Base-by-base conservation (phyloP, 768 basidiomycete genomes). In the Leccinum aurantiacum region DNA sequence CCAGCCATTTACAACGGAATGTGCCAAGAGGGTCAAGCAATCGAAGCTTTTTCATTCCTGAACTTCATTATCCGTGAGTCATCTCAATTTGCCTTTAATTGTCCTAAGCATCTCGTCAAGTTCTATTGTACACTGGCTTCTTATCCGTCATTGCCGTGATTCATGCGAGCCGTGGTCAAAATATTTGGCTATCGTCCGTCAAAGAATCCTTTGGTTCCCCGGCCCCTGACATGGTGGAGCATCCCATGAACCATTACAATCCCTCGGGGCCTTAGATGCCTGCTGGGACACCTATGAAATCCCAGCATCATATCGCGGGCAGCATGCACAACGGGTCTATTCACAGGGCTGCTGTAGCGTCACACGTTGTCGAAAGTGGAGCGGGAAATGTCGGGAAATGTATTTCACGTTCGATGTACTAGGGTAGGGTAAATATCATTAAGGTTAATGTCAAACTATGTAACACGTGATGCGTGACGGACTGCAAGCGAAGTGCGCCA, bases 11-110 rank as follows among this genome's bases (percentile, higher is more conserved):
- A 1, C 24, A 57, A 57, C 31, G 51, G 56, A 33, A 53, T 58
- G 41, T 78, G 78, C 57, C 60, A 62, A 19, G 67, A 79, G 55
- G 27, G 62, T 33, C 68, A 74, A 50, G 77, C 60, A 1, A 58
- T 79, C 5, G 67, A 61, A 49, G 78, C 74, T 2, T 73, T 80
- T 60, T 62, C 75, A 13, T 78, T 74, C 63, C 62, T 79, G 52
- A 69, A 63, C 59, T 79, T 76, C 62, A 60, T 77, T 37, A 56
- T 74, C 1, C 22, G 79, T 77, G 48, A 56, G 74, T 65, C 15
- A 13, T 13, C 17, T 22, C 7, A 13, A 19, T 54, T 44, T 25
- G 19, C 11, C 48, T 19, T 19, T 22, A 7, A 10, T 51, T 47
- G 11, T 50, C n/a, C 55, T 57, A 22, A 60, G 38, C n/a, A 6